phyloP scores from a whole-genome alignment of 148 eudicot species.

The Fagopyrum homotropicum region DNA sequence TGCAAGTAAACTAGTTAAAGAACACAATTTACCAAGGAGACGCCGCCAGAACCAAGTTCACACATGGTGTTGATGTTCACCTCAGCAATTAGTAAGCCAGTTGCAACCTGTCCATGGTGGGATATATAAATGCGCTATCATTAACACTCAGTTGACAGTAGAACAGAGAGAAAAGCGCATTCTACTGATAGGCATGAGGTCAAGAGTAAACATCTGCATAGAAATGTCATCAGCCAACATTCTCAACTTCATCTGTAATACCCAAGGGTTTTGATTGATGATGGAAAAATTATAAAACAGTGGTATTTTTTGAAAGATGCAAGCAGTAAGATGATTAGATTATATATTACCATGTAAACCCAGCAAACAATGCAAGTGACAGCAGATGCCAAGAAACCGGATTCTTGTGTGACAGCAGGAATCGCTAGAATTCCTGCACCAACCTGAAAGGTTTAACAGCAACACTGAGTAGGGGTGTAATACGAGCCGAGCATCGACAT shows the following conservation, averaged over 20 bases:
- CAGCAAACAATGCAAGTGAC: conserved; percentile 70
- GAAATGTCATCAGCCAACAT: not conserved
- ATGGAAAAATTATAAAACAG: not conserved
- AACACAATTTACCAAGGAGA: conserved; percentile 65
- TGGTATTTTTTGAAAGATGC: not conserved
- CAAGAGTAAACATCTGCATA: not conserved
- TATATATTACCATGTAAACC: conserved; percentile 69
- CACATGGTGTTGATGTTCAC: conserved; percentile 94
- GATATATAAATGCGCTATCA: not conserved
- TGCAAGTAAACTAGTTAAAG: not conserved
- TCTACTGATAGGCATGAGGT: not conserved
- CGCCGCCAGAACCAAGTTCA: conserved; percentile 90
- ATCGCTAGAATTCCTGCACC: conserved; percentile 95
- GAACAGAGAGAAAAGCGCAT: not conserved
- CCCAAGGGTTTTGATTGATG: not conserved
- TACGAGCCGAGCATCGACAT: too few species aligned
- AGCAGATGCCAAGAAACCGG: conserved; percentile 89
- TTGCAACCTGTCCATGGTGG: conserved; percentile 56
- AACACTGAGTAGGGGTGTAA: not conserved
- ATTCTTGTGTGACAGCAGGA: conserved; percentile 91
- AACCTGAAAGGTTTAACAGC: conserved; percentile 30
- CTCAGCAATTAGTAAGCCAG: conserved; percentile 89
- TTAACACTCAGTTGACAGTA: not conserved
- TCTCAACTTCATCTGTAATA: not conserved
- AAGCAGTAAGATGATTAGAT: not conserved